phyloP scores from a whole-genome alignment of 2,329 filamentous ascomycete genomes.

The Alternaria atra region DNA sequence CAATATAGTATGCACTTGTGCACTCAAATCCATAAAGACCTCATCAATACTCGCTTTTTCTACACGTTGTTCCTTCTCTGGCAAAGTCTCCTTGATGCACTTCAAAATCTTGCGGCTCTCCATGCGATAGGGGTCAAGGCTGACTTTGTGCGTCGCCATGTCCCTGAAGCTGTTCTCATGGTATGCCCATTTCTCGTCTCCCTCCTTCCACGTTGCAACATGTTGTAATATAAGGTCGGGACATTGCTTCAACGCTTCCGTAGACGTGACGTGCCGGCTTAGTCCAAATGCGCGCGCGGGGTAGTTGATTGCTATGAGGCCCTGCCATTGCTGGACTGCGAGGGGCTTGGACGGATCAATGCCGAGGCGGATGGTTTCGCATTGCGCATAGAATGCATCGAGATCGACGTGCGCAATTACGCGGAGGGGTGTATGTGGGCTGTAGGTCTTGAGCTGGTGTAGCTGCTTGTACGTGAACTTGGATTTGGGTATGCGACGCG shows the following conservation, averaged over 20 bases:
- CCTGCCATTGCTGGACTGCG: constrained; percentile 95
- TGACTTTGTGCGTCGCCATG: constrained; percentile 91
- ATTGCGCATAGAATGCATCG: constrained; percentile 95
- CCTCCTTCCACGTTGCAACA: constrained; percentile 93
- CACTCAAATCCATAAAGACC: constrained; percentile 90
- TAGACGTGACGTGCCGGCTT: constrained; percentile 77
- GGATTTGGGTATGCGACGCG: constrained; percentile 62
- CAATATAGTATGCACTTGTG: constrained; percentile 79
- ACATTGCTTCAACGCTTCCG: constrained; percentile 86
- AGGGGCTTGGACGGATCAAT: constrained; percentile 79
- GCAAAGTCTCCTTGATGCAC: constrained; percentile 77
- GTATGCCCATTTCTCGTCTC: constrained; percentile 91
- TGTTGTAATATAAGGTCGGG: constrained; percentile 87
- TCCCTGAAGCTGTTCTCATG: constrained; percentile 79
- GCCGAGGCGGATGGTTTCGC: constrained; percentile 87
- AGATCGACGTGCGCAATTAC: constrained; percentile 93
- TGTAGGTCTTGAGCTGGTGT: constrained; percentile 75
- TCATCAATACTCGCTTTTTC: constrained; percentile 97
- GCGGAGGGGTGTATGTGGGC: constrained; percentile 78
- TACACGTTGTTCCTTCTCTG: constrained; percentile 71
- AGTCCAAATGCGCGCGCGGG: constrained; percentile 84
- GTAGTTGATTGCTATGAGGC: constrained; percentile 96
- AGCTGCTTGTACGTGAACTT: constrained; percentile 87
- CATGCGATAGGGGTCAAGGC: constrained; percentile 87
- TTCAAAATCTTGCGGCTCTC: constrained; percentile 84